phyloP scores from a whole-genome alignment of 345 rosid genomes.

The Acer campestre region DNA sequence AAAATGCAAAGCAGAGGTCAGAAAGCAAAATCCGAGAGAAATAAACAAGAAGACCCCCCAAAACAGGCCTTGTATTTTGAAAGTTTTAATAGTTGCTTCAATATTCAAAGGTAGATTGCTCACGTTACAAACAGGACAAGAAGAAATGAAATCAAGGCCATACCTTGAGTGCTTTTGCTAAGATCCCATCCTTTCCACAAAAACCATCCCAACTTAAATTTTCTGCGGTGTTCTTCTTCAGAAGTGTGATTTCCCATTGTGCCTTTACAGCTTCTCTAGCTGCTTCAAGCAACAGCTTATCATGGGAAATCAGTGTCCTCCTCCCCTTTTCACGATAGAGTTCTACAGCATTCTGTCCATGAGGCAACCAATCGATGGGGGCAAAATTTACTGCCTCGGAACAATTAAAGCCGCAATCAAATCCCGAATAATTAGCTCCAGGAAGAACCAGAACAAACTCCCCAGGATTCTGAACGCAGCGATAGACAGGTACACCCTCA shows the following conservation, averaged over 20 bases:
- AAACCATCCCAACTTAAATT: conserved; percentile 50
- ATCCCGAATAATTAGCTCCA: conserved; percentile 58
- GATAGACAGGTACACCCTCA: conserved; percentile 62
- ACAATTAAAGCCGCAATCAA: conserved; percentile 76
- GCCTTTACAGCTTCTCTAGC: conserved; percentile 62
- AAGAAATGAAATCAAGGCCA: conserved; percentile 5
- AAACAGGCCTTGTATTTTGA: background rate
- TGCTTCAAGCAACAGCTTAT: conserved; percentile 64
- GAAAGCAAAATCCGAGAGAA: background rate
- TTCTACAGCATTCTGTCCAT: conserved; percentile 59
- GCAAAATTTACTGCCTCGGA: conserved; percentile 67
- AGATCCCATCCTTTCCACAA: conserved; percentile 56
- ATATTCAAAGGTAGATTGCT: background rate
- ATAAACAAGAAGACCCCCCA: background rate
- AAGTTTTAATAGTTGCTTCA: background rate
- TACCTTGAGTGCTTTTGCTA: conserved; percentile 65
- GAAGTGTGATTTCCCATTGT: conserved; percentile 47
- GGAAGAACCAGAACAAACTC: conserved; percentile 72
- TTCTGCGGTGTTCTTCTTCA: conserved; percentile 40
- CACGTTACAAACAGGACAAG: background rate
- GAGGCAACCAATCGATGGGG: conserved; percentile 73
- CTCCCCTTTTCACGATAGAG: conserved; percentile 46
- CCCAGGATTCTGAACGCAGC: conserved; percentile 66
- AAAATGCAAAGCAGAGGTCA: background rate
- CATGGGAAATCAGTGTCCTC: conserved; percentile 59